Evolutionary conservation across 495 filamentous ascomycete genomes (phyloP).

Genomic region (Podospora comata): DNA sequence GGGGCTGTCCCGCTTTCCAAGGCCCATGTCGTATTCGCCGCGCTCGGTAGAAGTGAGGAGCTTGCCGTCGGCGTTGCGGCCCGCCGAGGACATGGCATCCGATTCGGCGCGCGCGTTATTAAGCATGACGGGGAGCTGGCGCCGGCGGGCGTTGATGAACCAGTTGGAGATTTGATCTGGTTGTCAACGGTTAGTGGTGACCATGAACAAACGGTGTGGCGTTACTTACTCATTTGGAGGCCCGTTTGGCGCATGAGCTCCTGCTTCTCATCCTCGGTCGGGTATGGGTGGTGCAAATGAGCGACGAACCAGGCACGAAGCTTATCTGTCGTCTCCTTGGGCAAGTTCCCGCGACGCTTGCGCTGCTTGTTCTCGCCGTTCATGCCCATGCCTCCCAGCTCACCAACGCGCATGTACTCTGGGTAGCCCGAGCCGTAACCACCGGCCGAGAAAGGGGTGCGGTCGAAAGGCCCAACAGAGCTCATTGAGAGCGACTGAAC

Average conservation of each 20-base stretch:
- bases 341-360: slow-evolving; percentile 71
- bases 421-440: slow-evolving; percentile 30
- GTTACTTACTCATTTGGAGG: slow-evolving; percentile 74
- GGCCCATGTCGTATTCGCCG: slow-evolving; percentile 28
- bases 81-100: slow-evolving; percentile 28
- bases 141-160: slow-evolving; percentile 89
- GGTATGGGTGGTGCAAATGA: slow-evolving; percentile 80
- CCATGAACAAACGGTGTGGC: not conserved
- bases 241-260: slow-evolving; percentile 71
- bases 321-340: slow-evolving; percentile 79
- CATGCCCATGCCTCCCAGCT: slow-evolving; percentile 26
- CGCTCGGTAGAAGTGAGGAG: slow-evolving; percentile 25
- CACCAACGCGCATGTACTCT: slow-evolving; percentile 31
- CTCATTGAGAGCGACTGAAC: slow-evolving; percentile 39
- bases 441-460: slow-evolving; percentile 35
- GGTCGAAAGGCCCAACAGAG: slow-evolving; percentile 31
- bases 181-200: slow-evolving; percentile 1
- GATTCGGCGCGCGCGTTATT: slow-evolving; percentile 49
- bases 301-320: slow-evolving; percentile 76
- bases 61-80: slow-evolving; percentile 22
- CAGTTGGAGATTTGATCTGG: slow-evolving; percentile 79
- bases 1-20: slow-evolving; percentile 19
- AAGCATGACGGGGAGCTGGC: slow-evolving; percentile 67
- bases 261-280: slow-evolving; percentile 87
- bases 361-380: slow-evolving; percentile 55